Base-by-base conservation (phyloP, 78 protist species). In the Neovahlkampfia damariscottae region DNA sequence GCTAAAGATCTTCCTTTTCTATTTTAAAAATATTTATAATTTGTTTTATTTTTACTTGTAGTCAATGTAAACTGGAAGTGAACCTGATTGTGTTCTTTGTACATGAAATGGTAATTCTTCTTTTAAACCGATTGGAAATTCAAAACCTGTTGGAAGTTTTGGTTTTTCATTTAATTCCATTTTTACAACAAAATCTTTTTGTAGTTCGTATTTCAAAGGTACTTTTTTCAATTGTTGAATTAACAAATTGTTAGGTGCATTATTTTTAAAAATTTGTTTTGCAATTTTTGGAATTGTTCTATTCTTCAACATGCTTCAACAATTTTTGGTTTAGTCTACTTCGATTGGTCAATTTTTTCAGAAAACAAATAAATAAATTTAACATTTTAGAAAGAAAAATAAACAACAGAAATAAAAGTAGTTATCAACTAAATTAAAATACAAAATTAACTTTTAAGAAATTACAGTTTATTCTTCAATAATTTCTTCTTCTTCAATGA, bases 401-500 rank as follows among this genome's bases (percentile, higher is more conserved):
- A n/a, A n/a, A n/a, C n/a, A n/a, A n/a, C n/a, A n/a, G n/a, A n/a
- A n/a, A n/a, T n/a, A n/a, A n/a, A n/a, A n/a, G n/a, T n/a, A n/a
- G n/a, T n/a, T n/a, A n/a, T n/a, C 62, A 50, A 19, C 19, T 50
- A 50, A 50, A 50, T 19, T 50, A 50, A 50, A n/a, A n/a, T 50
- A 50, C 19, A n/a, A 50, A n/a, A n/a, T 19, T 50, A 19, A 19
- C 62, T 50, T 19, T 50, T 50, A 19, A 50, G 62, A 19, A 50
- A 19, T 19, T 50, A 19, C 62, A n/a, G 34, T 19, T n/a, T 50
- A n/a, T 67, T 73, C 77, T 73, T 73, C 77, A 19, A n/a, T 70
- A 10, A 68, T 77, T 36, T 82, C 87, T 68, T 2, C 84, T 75
- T 72, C 40, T 82, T 78, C 87, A 2, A 67, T 74, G 31, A 68